Evolutionary conservation across 2,329 filamentous ascomycete species (phyloP).

Genomic region (Teratosphaeria epicoccoides): DNA sequence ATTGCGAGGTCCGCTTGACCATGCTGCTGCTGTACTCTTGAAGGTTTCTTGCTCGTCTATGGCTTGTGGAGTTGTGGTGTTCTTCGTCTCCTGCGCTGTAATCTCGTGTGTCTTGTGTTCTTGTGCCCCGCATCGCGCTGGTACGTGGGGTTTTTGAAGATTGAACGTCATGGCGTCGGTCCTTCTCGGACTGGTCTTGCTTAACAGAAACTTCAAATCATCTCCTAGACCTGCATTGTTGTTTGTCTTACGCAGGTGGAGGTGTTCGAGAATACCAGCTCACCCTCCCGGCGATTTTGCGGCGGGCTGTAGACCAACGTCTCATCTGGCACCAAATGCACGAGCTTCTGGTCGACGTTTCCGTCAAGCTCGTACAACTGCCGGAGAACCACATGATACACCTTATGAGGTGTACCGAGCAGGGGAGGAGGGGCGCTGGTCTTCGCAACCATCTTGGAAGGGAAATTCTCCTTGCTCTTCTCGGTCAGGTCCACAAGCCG

Average conservation of each 20-base stretch:
- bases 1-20: background rate
- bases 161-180: background rate
- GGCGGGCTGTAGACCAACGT: background rate
- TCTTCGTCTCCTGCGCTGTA: background rate
- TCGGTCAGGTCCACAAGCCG: too few relatives aligned
- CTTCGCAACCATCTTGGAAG: too few relatives aligned
- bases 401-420: too few relatives aligned
- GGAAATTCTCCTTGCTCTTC: too few relatives aligned
- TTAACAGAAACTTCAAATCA: background rate
- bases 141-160: background rate
- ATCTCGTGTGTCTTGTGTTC: background rate
- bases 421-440: too few relatives aligned
- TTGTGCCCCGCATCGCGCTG: background rate
- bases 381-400: too few relatives aligned
- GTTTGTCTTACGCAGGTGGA: background rate
- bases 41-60: background rate
- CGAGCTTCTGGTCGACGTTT: too few relatives aligned
- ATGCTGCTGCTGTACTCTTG: background rate
- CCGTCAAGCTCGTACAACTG: too few relatives aligned
- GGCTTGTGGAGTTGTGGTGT: background rate
- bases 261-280: background rate
- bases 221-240: background rate
- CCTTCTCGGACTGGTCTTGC: background rate
- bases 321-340: too few relatives aligned
- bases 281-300: background rate